Evolutionary conservation across 2,329 filamentous ascomycete species (phyloP).

Genomic region (Ceratocystis diversiconidia): DNA sequence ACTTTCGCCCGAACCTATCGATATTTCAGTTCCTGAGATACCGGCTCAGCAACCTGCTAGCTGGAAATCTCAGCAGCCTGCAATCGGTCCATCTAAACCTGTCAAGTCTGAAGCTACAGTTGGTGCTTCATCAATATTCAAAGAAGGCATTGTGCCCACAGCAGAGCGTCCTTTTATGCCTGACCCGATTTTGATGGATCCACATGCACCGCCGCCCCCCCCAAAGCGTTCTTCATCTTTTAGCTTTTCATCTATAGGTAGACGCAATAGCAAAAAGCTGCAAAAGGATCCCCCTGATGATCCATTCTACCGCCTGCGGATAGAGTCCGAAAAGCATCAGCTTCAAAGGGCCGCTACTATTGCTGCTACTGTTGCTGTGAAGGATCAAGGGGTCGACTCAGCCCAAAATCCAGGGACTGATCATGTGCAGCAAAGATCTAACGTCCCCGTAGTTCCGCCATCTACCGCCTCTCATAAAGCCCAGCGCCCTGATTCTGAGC

Average conservation of each 20-base stretch:
- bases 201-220: conserved; percentile 22
- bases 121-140: not conserved
- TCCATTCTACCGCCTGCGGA: conserved; percentile 30
- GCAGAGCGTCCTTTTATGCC: conserved; percentile 16
- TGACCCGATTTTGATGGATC: conserved; percentile 17
- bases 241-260: conserved; percentile 28
- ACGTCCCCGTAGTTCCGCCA: not conserved
- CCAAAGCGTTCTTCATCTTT: conserved; percentile 23
- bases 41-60: not conserved
- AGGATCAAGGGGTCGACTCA: not conserved
- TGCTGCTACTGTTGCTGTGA: not conserved
- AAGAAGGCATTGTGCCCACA: not conserved
- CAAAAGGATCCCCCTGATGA: conserved; percentile 44
- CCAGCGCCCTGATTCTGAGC: conserved; percentile 17
- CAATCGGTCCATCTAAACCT: not conserved
- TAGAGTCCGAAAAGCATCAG: conserved; percentile 30
- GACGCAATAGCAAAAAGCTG: conserved; percentile 44
- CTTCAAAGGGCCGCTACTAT: conserved; percentile 10
- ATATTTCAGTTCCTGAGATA: conserved; percentile 7
- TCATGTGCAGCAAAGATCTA: not conserved
- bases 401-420: not conserved
- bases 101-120: not conserved
- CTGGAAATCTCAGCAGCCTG: not conserved
- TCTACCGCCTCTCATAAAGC: not conserved
- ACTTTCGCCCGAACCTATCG: conserved; percentile 3